phyloP scores from a whole-genome alignment of 768 basidiomycete genomes.

The Pleurotus tuoliensis region DNA sequence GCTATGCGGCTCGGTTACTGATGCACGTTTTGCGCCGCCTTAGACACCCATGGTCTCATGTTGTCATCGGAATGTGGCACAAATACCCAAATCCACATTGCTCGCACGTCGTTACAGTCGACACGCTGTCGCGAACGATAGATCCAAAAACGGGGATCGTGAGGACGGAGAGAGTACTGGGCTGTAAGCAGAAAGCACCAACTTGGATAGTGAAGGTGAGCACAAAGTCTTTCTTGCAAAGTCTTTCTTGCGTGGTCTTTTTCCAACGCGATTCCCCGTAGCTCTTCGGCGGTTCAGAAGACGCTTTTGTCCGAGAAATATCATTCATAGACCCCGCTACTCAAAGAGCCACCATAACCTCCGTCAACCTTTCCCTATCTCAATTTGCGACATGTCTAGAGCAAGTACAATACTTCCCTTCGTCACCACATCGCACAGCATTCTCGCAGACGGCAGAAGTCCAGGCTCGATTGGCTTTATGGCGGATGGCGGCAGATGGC shows the following conservation, averaged over 20 bases:
- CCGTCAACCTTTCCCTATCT: constrained; percentile 91
- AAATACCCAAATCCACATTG: constrained; percentile 96
- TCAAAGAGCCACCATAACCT: constrained; percentile 80
- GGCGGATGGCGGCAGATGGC: constrained; percentile 77
- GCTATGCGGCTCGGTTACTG: constrained; percentile 8
- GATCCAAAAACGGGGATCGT: constrained; percentile 85
- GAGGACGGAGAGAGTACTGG: constrained; percentile 85
- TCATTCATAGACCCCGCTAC: constrained; percentile 86
- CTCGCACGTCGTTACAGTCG: constrained; percentile 82
- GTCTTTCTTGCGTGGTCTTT: constrained; percentile 2
- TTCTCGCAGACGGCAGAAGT: constrained; percentile 93
- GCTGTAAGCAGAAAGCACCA: constrained; percentile 91
- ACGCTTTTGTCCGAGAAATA: constrained; percentile 92
- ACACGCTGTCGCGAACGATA: constrained; percentile 81
- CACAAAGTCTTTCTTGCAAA: constrained; percentile 9
- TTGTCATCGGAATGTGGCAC: constrained; percentile 90
- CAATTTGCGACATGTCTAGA: constrained; percentile 93
- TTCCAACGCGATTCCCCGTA: constrained; percentile 38
- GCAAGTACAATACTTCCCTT: constrained; percentile 80
- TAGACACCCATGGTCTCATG: constrained; percentile 89
- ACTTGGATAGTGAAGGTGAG: constrained; percentile 89
- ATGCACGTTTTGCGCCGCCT: constrained; percentile 3
- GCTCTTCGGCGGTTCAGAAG: constrained; percentile 91
- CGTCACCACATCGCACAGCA: constrained; percentile 55
- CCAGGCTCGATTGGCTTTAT: constrained; percentile 75